Evolutionary conservation across 2,329 filamentous ascomycete genomes (phyloP).

Genomic region (Colletotrichum sp.): DNA sequence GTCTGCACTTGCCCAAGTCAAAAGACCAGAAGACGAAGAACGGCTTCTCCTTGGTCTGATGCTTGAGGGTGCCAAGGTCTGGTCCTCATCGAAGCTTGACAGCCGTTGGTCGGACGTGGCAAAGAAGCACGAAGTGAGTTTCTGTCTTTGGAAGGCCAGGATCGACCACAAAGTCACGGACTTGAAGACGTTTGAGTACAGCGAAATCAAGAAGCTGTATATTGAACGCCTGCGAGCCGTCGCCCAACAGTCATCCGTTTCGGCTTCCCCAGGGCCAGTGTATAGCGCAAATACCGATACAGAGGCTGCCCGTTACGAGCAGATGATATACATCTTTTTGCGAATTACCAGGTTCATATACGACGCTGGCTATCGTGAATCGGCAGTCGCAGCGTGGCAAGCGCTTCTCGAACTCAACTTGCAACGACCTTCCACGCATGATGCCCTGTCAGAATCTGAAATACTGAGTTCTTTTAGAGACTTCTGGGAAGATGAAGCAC

Average conservation of each 20-base stretch:
- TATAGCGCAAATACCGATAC: background rate
- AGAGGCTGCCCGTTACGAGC: conserved; percentile 30
- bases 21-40: conserved; percentile 53
- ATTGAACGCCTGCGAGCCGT: conserved; percentile 49
- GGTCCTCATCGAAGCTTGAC: conserved; percentile 48
- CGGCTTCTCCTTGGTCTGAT: conserved; percentile 72
- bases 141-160: conserved; percentile 75
- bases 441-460: conserved; percentile 21
- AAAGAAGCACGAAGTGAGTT: conserved; percentile 57
- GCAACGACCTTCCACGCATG: conserved; percentile 51
- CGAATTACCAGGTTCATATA: conserved; percentile 75
- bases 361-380: conserved; percentile 79
- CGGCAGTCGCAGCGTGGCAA: conserved; percentile 84
- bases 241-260: background rate
- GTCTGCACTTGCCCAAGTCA: conserved; percentile 69
- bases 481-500: conserved; percentile 88
- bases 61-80: conserved; percentile 74
- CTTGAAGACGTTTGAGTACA: conserved; percentile 70
- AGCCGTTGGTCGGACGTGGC: conserved; percentile 42
- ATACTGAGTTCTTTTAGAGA: conserved; percentile 58
- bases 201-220: conserved; percentile 66
- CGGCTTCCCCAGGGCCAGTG: conserved; percentile 4
- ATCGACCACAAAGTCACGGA: conserved; percentile 76
- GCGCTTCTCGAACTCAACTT: conserved; percentile 76
- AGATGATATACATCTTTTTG: conserved; percentile 74